Evolutionary conservation across 2,329 filamentous ascomycete genomes (phyloP), one percentile per base, ranked within the genome.

Genomic region (Scopulariopsis brevicaulis): DNA sequence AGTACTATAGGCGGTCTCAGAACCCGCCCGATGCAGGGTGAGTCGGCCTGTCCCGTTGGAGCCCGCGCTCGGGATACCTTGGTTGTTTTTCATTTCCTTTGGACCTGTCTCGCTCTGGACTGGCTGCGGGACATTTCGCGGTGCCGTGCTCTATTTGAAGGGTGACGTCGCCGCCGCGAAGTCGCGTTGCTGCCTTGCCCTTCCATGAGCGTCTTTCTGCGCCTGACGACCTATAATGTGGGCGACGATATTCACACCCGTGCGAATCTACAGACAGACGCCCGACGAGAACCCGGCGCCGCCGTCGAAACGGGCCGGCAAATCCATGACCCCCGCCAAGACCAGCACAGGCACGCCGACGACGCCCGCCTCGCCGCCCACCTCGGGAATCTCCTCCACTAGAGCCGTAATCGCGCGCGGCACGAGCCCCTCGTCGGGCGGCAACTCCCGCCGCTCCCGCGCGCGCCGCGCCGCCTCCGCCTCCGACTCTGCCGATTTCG

Each of bases 1-100:
- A 43, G 18, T 53, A 57, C 28, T 57, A 57, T 14, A 20, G 48
- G 14, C 48, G 55, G 20, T 57, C 55, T 3, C 55, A 56, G 43
- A 24, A 56, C 10, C 43, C 40, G 1, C 25, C 15, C 20, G 51
- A n/a, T 5, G 46, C 20, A 48, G 54, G 34, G 55, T 57, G 40
- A 57, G 55, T 22, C 2, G 11, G 11, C 11, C 46, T 3, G 24
- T n/a, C 18, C 14, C 15, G 6, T n/a, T 46, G n/a, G n/a, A n/a
- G n/a, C n/a, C n/a, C n/a, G n/a, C n/a, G n/a, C n/a, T n/a, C n/a
- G n/a, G n/a, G n/a, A n/a, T n/a, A n/a, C n/a, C n/a, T n/a, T n/a
- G n/a, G n/a, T n/a, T n/a, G n/a, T n/a, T n/a, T n/a, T n/a, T n/a
- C n/a, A n/a, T n/a, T n/a, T n/a, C n/a, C n/a, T n/a, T n/a, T 32